These are phyloP conservation scores for Schwanniomyces sp. DNA, from an alignment of 805 yeast species.

Conservation along the genomic window DNA sequence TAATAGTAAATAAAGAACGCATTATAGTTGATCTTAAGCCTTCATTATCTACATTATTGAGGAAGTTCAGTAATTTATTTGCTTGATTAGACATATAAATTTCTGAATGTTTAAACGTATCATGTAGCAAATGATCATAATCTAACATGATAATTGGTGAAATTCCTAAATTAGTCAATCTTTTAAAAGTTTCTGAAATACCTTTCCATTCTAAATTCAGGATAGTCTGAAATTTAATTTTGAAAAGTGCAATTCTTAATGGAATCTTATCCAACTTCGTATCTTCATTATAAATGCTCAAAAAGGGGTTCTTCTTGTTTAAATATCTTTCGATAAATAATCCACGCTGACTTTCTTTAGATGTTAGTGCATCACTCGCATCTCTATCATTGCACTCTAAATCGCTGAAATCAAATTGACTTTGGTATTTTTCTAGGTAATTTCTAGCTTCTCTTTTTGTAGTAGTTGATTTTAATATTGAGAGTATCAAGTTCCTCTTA, in stretches of 20 bases:
- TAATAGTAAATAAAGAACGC: constrained; percentile 23
- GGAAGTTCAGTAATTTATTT: constrained; percentile 22
- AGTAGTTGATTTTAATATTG: constrained; percentile 86
- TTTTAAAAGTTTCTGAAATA: constrained; percentile 55
- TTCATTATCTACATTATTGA: constrained; percentile 22
- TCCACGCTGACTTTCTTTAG: constrained; percentile 27
- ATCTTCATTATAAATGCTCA: constrained; percentile 29
- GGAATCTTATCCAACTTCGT: constrained; percentile 40
- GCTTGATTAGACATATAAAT: constrained; percentile 31
- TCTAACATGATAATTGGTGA: constrained; percentile 71
- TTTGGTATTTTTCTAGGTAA: constrained; percentile 70
- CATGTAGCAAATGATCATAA: constrained; percentile 26
- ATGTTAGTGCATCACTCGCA: constrained; percentile 9
- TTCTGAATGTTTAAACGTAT: constrained; percentile 30
- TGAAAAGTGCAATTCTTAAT: constrained; percentile 56
- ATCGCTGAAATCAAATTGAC: constrained; percentile 34
- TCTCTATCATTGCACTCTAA: constrained; percentile 19
- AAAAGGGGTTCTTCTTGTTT: constrained; percentile 31
- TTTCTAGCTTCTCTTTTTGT: constrained; percentile 90
- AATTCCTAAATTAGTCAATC: constrained; percentile 64
- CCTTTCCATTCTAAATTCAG: constrained; percentile 36
- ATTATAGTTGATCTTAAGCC: constrained; percentile 23
- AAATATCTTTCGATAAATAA: constrained; percentile 33
- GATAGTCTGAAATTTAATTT: constrained; percentile 43
- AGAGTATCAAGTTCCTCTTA: constrained; percentile 70